Evolutionary conservation across 2,329 filamentous ascomycete species (phyloP).

Genomic region (Apiospora pterosperma): DNA sequence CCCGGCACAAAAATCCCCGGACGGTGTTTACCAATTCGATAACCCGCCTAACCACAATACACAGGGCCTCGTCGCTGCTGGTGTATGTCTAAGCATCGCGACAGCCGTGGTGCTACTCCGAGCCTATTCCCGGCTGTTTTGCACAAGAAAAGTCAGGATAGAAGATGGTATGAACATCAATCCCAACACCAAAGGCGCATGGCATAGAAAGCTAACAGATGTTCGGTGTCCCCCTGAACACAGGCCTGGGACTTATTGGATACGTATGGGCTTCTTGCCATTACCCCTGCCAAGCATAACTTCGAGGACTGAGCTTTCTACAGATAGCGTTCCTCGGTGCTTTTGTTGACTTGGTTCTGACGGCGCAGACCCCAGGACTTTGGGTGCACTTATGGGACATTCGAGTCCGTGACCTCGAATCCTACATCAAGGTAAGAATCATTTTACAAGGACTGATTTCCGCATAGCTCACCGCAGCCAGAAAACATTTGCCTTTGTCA

Average conservation of each 20-base stretch:
- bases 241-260: not conserved
- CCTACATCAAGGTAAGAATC: not conserved
- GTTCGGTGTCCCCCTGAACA: not conserved
- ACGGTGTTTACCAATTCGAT: not conserved
- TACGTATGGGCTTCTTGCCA: not conserved
- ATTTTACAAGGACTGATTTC: not conserved
- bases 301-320: too few relatives aligned
- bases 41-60: not conserved
- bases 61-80: not conserved
- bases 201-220: not conserved
- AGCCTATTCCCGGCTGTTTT: not conserved
- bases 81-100: not conserved
- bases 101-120: not conserved
- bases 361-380: not conserved
- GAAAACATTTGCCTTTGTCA: not conserved
- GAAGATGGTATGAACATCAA: not conserved
- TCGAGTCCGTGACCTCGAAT: not conserved
- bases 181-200: not conserved
- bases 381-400: conserved; percentile 2
- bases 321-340: not conserved
- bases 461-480: not conserved
- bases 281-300: too few relatives aligned
- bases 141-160: not conserved
- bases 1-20: not conserved
- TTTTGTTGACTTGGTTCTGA: not conserved